These are phyloP conservation scores for Debaryomyces subglobosus DNA, from an alignment of 1,139 yeast species.

Conservation along the genomic window DNA sequence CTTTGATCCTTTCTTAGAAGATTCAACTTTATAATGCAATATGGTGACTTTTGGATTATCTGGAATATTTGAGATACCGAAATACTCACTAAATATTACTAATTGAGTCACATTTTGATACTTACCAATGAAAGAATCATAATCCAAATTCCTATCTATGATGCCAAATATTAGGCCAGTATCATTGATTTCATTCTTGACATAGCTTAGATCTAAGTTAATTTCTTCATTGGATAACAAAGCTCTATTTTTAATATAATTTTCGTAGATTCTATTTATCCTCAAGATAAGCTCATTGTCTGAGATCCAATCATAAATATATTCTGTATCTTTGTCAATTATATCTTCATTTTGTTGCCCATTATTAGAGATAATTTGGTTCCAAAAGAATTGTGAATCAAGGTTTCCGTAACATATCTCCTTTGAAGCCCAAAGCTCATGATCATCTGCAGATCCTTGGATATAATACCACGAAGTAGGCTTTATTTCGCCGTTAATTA, in stretches of 20 bases:
- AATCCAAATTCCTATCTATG: constrained; percentile 21
- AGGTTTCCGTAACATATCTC: constrained; percentile 42
- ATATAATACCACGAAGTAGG: constrained; percentile 51
- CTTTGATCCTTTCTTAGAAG: constrained; percentile 67
- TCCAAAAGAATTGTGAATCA: constrained; percentile 64
- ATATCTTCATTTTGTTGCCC: constrained; percentile 11
- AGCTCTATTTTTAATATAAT: not conserved
- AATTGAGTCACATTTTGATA: constrained; percentile 19
- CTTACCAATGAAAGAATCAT: constrained; percentile 10
- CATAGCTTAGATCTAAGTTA: constrained; percentile 14
- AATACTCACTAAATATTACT: constrained; percentile 30
- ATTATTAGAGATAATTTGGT: constrained; percentile 21
- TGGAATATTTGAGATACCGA: constrained; percentile 23
- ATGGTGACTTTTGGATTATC: constrained; percentile 14
- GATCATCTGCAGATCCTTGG: constrained; percentile 95
- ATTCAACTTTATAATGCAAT: constrained; percentile 32
- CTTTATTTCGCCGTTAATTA: constrained; percentile 3
- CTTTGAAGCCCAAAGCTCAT: constrained; percentile 76
- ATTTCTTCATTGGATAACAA: not conserved
- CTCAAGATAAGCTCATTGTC: constrained; percentile 24
- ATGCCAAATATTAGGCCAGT: constrained; percentile 38
- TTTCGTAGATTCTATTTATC: constrained; percentile 17
- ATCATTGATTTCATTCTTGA: constrained; percentile 14
- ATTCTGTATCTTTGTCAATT: constrained; percentile 32
- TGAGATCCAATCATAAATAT: constrained; percentile 39